Conservation (phyloP, 2,329 filamentous ascomycete species). For the Sporothrix mexicana region DNA sequence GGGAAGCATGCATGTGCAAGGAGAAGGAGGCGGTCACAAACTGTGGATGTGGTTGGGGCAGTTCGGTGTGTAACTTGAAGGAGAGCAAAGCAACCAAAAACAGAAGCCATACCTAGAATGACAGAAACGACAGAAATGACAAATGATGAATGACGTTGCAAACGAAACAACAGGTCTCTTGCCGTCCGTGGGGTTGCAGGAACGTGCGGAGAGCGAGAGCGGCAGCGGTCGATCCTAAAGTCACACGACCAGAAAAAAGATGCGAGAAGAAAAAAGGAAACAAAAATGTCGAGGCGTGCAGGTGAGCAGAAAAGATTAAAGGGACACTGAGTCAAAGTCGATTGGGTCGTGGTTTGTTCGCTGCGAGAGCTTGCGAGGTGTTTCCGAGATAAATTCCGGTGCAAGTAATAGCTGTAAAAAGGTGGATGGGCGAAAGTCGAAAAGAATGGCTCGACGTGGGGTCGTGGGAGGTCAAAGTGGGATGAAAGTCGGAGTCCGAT, state of each 20-base stretch:
- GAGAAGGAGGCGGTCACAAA: neutral
- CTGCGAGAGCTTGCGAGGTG: neutral
- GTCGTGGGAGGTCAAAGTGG: conserved; percentile 7
- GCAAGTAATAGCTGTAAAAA: too few relatives aligned
- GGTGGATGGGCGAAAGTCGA: too few relatives aligned
- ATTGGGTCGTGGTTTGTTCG: neutral
- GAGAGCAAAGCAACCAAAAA: too few relatives aligned
- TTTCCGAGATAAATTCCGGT: neutral
- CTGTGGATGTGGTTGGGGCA: neutral
- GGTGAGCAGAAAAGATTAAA: neutral
- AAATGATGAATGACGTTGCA: conserved; percentile 20
- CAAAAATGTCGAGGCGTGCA: too few relatives aligned
- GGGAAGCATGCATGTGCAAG: neutral
- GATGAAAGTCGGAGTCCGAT: neutral
- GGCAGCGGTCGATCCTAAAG: conserved; percentile 15
- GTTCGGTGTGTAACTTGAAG: neutral
- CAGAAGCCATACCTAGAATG: conserved; percentile 5
- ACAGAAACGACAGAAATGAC: too few relatives aligned
- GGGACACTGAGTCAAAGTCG: neutral
- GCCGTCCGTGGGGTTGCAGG: conserved; percentile 7
- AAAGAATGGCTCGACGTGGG: conserved; percentile 4
- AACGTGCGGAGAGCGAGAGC: conserved; percentile 20
- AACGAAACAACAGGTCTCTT: neutral
- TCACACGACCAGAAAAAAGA: conserved; percentile 25
- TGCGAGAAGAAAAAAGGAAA: neutral